Conservation (phyloP, 371 early-diverging fungal genomes). For the Mortierella sp. region DNA sequence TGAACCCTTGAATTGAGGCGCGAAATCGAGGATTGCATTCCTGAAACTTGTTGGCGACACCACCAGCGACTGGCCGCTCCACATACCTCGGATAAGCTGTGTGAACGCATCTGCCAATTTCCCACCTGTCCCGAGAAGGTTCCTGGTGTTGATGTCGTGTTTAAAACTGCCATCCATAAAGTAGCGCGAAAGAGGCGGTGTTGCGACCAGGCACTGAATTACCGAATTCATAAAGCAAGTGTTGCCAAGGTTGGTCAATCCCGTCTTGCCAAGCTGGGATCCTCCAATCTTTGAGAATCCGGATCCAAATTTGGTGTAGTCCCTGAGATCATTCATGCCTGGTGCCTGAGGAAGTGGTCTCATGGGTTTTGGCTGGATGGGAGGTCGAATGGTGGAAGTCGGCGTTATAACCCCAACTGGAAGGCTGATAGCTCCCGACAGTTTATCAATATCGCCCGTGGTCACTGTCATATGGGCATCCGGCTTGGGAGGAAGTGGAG, state of each 20-base stretch:
- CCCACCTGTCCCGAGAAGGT: constrained; percentile 87
- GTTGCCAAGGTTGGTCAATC: constrained; percentile 96
- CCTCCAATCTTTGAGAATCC: constrained; percentile 60
- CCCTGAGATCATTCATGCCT: constrained; percentile 46
- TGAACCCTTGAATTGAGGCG: constrained; percentile 66
- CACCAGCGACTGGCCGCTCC: constrained; percentile 68
- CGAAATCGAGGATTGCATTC: constrained; percentile 70
- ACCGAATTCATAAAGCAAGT: constrained; percentile 98
- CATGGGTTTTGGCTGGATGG: constrained; percentile 43
- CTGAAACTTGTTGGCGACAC: constrained; percentile 69
- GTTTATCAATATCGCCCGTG: constrained; percentile 15
- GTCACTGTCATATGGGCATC: constrained; percentile 14
- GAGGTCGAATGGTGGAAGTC: constrained; percentile 14
- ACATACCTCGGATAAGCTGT: constrained; percentile 73
- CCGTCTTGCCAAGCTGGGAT: constrained; percentile 74
- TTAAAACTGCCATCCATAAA: constrained; percentile 81
- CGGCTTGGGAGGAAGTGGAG: constrained; percentile 31
- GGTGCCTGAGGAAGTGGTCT: constrained; percentile 52
- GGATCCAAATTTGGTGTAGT: constrained; percentile 52
- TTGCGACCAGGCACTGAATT: constrained; percentile 93
- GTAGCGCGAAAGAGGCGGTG: constrained; percentile 85
- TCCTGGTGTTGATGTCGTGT: constrained; percentile 75
- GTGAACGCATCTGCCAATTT: constrained; percentile 77
- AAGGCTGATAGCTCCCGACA: constrained; percentile 30
- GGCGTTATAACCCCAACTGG: constrained; percentile 19